Evolutionary conservation across 192 early-diverging fungal genomes (phyloP).

Genomic region (Umbelopsis ramanniana): DNA sequence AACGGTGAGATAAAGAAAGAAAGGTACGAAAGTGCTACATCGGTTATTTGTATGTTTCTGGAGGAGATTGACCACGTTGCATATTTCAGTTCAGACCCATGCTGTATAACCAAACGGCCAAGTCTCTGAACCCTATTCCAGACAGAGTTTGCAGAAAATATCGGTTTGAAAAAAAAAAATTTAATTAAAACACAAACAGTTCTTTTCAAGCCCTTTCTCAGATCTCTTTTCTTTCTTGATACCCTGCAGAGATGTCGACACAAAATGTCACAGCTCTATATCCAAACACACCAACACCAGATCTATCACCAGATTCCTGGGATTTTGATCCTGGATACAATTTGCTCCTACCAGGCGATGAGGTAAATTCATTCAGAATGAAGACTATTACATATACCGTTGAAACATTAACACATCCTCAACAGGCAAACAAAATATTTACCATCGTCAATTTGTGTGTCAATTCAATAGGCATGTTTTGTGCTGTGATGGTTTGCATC

Average conservation of each 20-base stretch:
- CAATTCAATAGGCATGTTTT: background rate
- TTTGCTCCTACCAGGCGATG: constrained; percentile 1
- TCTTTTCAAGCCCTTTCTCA: background rate
- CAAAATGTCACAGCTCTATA: constrained; percentile 20
- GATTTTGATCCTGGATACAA: constrained; percentile 29
- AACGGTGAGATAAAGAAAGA: background rate
- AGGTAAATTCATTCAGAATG: background rate
- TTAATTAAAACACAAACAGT: background rate
- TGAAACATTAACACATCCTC: background rate
- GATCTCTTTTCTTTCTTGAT: background rate
- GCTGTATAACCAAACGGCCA: too few relatives aligned
- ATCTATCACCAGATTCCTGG: constrained; percentile 14
- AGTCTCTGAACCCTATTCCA: too few relatives aligned
- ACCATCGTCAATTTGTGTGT: constrained; percentile 2
- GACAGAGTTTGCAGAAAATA: too few relatives aligned
- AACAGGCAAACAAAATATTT: constrained; percentile 20
- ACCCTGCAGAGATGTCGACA: background rate
- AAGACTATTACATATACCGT: too few relatives aligned
- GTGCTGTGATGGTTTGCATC: constrained; percentile 3
- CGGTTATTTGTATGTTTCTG: constrained; percentile 1
- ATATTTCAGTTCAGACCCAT: too few relatives aligned
- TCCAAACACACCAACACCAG: constrained; percentile 26
- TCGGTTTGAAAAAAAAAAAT: too few relatives aligned
- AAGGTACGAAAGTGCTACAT: background rate
- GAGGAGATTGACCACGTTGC: too few relatives aligned